These are phyloP conservation scores for Pulveroboletus sp. DNA, from an alignment of 768 basidiomycete species.

Conservation along the genomic window DNA sequence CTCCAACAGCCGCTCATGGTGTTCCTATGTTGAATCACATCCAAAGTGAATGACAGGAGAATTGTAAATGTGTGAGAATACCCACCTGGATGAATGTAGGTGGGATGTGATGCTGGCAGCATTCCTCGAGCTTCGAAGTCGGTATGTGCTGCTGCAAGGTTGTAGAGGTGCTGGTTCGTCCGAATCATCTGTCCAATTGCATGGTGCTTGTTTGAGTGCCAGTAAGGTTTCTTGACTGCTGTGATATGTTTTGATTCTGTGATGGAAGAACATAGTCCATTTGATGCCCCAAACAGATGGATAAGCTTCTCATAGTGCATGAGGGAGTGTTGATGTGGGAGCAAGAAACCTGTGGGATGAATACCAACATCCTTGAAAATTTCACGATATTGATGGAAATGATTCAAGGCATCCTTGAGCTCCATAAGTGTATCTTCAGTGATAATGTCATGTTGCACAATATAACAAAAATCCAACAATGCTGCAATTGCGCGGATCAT, in stretches of 20 bases:
- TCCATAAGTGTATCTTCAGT: background rate
- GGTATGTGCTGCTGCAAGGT: background rate
- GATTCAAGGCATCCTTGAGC: background rate
- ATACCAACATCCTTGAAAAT: background rate
- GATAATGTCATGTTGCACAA: background rate
- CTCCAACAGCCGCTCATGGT: too few relatives aligned
- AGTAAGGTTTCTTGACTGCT: constrained; percentile 35
- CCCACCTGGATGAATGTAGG: too few relatives aligned
- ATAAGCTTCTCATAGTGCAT: constrained; percentile 19
- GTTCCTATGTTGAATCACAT: background rate
- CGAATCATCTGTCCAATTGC: constrained; percentile 20
- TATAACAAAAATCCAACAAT: background rate
- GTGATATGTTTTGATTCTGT: constrained; percentile 36
- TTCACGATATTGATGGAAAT: background rate
- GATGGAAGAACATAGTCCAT: constrained; percentile 35
- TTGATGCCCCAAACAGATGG: constrained; percentile 29
- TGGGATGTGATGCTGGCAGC: background rate
- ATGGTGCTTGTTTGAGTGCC: constrained; percentile 22
- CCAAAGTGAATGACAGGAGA: too few relatives aligned
- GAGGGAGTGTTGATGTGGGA: background rate
- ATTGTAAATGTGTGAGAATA: too few relatives aligned
- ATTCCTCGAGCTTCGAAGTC: background rate
- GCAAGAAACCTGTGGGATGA: background rate
- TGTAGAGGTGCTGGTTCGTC: background rate
- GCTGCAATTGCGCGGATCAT: background rate